Conservation (phyloP, 345 rosid genomes). For the Acer saccharum region DNA sequence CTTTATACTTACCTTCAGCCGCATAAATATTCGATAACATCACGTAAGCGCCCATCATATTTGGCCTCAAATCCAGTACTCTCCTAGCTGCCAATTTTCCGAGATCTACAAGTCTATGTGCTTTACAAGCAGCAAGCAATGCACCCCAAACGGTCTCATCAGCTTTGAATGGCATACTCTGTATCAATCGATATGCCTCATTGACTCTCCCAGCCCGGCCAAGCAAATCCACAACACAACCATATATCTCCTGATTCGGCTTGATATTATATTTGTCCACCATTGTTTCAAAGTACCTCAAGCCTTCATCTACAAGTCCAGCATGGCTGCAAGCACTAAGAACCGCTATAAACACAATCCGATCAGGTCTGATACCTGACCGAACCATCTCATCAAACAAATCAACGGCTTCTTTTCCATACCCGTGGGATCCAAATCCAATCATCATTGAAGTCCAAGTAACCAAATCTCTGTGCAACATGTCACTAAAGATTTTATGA, state of each 20-base stretch:
- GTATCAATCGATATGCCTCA: conserved; percentile 76
- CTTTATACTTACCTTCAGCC: conserved; percentile 77
- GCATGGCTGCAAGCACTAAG: conserved; percentile 87
- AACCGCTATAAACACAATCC: conserved; percentile 84
- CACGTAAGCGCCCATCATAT: conserved; percentile 64
- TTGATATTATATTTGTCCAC: conserved; percentile 39
- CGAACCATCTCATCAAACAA: conserved; percentile 81
- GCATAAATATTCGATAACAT: conserved; percentile 77
- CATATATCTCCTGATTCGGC: conserved; percentile 69
- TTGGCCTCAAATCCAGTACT: conserved; percentile 62
- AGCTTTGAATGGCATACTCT: conserved; percentile 70
- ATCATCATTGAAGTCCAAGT: conserved; percentile 98
- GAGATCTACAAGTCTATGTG: conserved; percentile 47
- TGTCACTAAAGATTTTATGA: conserved; percentile 50
- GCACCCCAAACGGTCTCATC: conserved; percentile 89
- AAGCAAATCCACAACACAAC: conserved; percentile 85
- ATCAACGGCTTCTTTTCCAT: conserved; percentile 63
- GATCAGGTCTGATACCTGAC: conserved; percentile 73
- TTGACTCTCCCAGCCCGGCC: conserved; percentile 85
- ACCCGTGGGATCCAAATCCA: conserved; percentile 86
- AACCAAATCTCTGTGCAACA: conserved; percentile 53
- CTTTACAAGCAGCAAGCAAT: conserved; percentile 82
- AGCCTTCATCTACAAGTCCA: conserved; percentile 80
- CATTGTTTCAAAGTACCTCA: conserved; percentile 69
- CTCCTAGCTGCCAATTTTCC: conserved; percentile 71